Evolutionary conservation across 192 early-diverging fungal species (phyloP).

Genomic region (Glomus cerebriforme): DNA sequence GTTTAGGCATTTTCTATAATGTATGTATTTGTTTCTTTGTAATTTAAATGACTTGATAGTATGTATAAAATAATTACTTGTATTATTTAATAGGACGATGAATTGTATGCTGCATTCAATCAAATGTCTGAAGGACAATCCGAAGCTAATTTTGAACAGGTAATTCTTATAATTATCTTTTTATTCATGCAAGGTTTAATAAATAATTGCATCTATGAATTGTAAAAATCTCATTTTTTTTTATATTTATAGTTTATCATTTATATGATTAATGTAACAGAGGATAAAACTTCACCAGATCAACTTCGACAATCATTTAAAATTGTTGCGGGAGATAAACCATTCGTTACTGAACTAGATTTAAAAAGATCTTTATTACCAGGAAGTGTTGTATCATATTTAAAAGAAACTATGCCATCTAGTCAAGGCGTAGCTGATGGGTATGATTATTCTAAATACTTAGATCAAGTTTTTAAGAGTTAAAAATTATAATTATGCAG

Average conservation of each 20-base stretch:
- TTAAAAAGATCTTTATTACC: conserved; percentile 79
- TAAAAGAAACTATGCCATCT: conserved; percentile 75
- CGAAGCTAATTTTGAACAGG: conserved; percentile 82
- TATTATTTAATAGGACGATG: conserved; percentile 61
- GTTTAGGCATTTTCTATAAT: conserved; percentile 64
- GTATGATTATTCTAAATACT: conserved; percentile 77
- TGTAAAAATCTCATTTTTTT: not conserved
- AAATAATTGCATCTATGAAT: not conserved
- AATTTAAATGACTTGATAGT: conserved; percentile 20
- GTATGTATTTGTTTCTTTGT: conserved; percentile 2
- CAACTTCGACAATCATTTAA: conserved; percentile 86
- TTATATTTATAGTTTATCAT: conserved; percentile 66
- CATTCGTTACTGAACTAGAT: conserved; percentile 84
- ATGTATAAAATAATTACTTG: not conserved
- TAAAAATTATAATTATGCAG: not conserved
- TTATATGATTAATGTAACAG: conserved; percentile 82
- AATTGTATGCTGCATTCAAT: conserved; percentile 68
- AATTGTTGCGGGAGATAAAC: conserved; percentile 82
- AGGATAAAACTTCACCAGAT: conserved; percentile 88
- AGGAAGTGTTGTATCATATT: conserved; percentile 68
- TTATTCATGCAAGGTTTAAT: not conserved
- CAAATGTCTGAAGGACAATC: conserved; percentile 61
- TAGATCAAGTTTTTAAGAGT: conserved; percentile 60
- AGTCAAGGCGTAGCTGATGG: conserved; percentile 55
- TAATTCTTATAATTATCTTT: conserved; percentile 23